A percentile compares a stretch with the other conserved stretches of the same genome.
Evolutionary conservation across 306 rosid species (phyloP).

Genomic region (Adenanthera pavonina): DNA sequence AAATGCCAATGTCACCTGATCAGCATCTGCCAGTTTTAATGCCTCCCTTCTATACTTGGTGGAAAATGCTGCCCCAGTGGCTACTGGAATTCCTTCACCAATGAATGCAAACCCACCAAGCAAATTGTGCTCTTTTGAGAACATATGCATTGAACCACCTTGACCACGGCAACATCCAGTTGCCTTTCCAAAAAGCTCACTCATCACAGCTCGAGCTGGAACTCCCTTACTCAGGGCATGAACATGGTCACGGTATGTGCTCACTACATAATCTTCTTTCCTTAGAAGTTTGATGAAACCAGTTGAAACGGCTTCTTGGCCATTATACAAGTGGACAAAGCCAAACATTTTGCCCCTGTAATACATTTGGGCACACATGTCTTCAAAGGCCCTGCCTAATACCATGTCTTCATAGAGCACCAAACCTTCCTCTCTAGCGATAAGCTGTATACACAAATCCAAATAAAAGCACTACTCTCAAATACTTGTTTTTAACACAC

Average conservation of each 20-base stretch:
- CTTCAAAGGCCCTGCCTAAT: slow-evolving; percentile 90
- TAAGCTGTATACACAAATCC: slow-evolving; percentile 59
- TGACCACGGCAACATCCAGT: slow-evolving; percentile 99
- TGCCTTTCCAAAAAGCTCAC: slow-evolving; percentile 97
- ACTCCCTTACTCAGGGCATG: slow-evolving; percentile 98
- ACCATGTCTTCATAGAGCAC: slow-evolving; percentile 93
- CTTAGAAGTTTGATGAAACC: slow-evolving; percentile 89
- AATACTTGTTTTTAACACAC: background rate
- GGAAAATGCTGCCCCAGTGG: slow-evolving; percentile 95
- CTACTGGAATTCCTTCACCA: slow-evolving; percentile 98
- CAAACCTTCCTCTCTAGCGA: slow-evolving; percentile 89
- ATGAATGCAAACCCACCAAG: slow-evolving; percentile 97
- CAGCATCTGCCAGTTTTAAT: slow-evolving; percentile 69
- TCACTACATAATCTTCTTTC: slow-evolving; percentile 79
- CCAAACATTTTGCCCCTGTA: slow-evolving; percentile 98
- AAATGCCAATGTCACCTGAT: slow-evolving; percentile 84
- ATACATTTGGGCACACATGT: slow-evolving; percentile 99
- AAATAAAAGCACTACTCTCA: slow-evolving; percentile 38
- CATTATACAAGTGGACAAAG: slow-evolving; percentile 97
- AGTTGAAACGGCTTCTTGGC: slow-evolving; percentile 98
- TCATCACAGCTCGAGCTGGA: slow-evolving; percentile 89
- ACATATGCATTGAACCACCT: slow-evolving; percentile 99
- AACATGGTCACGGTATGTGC: slow-evolving; percentile 98
- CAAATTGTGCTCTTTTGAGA: slow-evolving; percentile 86
- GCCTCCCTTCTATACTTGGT: slow-evolving; percentile 85